A percentile compares a stretch with the other conserved stretches of the same genome.
Conservation (phyloP, 805 yeast genomes). For the Hanseniaspora vineae region DNA sequence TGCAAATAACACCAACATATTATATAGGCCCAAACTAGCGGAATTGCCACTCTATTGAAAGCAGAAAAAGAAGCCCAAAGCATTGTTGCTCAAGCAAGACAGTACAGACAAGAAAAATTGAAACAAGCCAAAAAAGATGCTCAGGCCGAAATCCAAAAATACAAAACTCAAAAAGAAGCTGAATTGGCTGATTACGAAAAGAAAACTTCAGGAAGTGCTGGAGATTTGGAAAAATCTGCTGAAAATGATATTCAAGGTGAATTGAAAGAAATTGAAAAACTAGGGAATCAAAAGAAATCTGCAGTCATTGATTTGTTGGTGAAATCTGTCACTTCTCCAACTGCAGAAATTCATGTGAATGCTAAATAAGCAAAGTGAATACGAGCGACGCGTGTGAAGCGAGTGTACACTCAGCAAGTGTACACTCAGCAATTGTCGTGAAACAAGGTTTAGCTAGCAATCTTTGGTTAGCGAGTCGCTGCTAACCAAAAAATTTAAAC, state of each 20-base stretch:
- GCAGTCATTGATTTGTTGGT: constrained; percentile 65
- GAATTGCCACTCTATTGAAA: constrained; percentile 23
- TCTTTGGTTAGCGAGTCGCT: too few relatives aligned
- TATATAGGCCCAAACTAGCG: not conserved
- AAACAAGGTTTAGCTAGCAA: too few relatives aligned
- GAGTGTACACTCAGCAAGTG: too few relatives aligned
- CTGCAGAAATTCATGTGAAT: constrained; percentile 73
- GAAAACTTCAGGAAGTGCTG: constrained; percentile 51
- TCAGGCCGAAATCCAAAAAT: constrained; percentile 71
- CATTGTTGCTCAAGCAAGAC: constrained; percentile 85
- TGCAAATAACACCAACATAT: too few relatives aligned
- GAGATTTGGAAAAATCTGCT: constrained; percentile 51
- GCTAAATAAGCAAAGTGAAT: constrained; percentile 25
- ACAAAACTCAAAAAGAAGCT: constrained; percentile 67
- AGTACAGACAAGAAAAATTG: constrained; percentile 60
- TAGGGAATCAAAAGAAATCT: constrained; percentile 47
- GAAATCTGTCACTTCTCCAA: constrained; percentile 67
- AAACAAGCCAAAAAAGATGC: constrained; percentile 95
- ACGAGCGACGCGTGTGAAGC: too few relatives aligned
- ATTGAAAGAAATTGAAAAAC: constrained; percentile 51
- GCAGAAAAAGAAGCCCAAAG: constrained; percentile 98
- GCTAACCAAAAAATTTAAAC: too few relatives aligned
- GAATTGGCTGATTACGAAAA: constrained; percentile 66
- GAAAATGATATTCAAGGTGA: constrained; percentile 60
- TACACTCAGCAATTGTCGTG: too few relatives aligned